Conservation (phyloP, 495 filamentous ascomycete species). For the Podospora conica region DNA sequence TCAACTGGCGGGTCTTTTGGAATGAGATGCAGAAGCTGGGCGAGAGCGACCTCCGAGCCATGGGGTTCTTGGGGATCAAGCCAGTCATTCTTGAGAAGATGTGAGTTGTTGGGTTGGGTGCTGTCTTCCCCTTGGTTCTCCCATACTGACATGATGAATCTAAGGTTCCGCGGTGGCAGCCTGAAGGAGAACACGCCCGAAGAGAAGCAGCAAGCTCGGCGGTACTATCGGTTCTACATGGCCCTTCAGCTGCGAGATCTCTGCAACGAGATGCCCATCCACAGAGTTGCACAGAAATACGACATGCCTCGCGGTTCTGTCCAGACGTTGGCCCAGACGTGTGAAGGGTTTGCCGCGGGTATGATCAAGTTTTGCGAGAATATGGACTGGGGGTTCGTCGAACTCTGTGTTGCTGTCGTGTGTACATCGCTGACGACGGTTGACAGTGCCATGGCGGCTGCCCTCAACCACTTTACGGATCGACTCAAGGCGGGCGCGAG, state of each 20-base stretch:
- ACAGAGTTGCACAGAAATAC: conserved; percentile 63
- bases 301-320: conserved; percentile 62
- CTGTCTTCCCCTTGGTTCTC: too few species aligned
- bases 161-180: conserved; percentile 62
- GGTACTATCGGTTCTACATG: conserved; percentile 73
- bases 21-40: conserved; percentile 64
- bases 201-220: conserved; percentile 54
- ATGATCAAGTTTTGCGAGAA: conserved; percentile 70
- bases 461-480: conserved; percentile 71
- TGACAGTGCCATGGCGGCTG: conserved; percentile 56
- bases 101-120: conserved; percentile 38
- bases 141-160: conserved; percentile 19
- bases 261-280: conserved; percentile 71
- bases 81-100: conserved; percentile 66
- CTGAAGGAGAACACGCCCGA: conserved; percentile 57
- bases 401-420: background rate
- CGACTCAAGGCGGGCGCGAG: conserved; percentile 67
- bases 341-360: conserved; percentile 71
- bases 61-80: conserved; percentile 63
- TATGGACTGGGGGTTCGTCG: conserved; percentile 60
- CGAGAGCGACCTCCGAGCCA: conserved; percentile 63
- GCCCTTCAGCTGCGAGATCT: conserved; percentile 76
- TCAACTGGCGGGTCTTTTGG: conserved; percentile 71
- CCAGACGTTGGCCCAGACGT: conserved; percentile 67
- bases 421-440: background rate